phyloP scores from a whole-genome alignment of 2,329 filamentous ascomycete genomes.

The Fusarium fracticaudum region DNA sequence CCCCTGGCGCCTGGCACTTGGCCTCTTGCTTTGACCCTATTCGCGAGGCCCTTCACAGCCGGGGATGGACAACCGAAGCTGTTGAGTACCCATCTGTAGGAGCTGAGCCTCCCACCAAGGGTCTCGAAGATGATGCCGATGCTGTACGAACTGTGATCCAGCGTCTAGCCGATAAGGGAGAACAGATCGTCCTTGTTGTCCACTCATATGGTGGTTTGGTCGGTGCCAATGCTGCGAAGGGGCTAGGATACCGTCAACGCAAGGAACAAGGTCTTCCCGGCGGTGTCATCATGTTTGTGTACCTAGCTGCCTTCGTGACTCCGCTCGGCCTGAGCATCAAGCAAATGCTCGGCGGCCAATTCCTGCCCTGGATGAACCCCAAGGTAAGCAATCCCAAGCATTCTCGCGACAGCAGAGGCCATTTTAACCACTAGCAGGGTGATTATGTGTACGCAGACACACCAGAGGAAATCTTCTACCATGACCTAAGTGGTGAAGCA shows the following conservation, averaged over 20 bases:
- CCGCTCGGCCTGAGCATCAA: slow-evolving; percentile 41
- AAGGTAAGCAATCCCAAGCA: slow-evolving; percentile 16
- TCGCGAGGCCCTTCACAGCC: slow-evolving; percentile 42
- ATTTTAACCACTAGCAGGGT: background rate
- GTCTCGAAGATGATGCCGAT: slow-evolving; percentile 45
- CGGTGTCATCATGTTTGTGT: slow-evolving; percentile 51
- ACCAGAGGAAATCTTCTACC: slow-evolving; percentile 37
- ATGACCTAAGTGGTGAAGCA: slow-evolving; percentile 31
- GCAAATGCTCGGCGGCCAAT: slow-evolving; percentile 38
- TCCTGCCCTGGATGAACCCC: slow-evolving; percentile 43
- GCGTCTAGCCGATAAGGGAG: slow-evolving; percentile 46
- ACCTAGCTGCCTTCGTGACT: slow-evolving; percentile 47
- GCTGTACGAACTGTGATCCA: slow-evolving; percentile 43
- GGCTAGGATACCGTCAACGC: slow-evolving; percentile 48
- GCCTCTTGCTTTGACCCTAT: slow-evolving; percentile 45
- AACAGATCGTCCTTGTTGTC: slow-evolving; percentile 53
- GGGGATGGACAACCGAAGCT: slow-evolving; percentile 47
- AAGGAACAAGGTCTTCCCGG: slow-evolving; percentile 46
- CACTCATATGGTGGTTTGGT: slow-evolving; percentile 58
- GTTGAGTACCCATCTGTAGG: slow-evolving; percentile 47
- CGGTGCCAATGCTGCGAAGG: slow-evolving; percentile 49
- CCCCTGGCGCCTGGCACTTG: slow-evolving; percentile 52
- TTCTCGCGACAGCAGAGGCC: accelerated
- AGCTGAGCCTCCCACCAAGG: slow-evolving; percentile 40
- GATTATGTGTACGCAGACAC: slow-evolving; percentile 23